Evolutionary conservation across 1,284 basidiomycete genomes (phyloP).

Genomic region (Puccinia triticina): DNA sequence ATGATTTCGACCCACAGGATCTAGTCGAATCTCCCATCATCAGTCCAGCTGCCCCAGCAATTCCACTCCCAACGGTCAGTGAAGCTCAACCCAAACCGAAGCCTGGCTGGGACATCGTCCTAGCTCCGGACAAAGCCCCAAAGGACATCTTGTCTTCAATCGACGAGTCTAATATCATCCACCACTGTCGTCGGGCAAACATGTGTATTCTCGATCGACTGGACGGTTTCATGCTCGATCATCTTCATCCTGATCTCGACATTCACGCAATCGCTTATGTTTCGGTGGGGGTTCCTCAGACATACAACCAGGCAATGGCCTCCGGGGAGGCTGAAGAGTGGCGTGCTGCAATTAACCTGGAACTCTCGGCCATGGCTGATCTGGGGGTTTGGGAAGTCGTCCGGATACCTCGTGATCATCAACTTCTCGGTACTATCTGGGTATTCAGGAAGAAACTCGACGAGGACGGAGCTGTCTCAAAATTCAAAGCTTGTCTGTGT

Average conservation of each 20-base stretch:
- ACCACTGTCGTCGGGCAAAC: background rate
- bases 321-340: background rate
- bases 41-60: too few relatives aligned
- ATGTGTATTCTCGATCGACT: background rate
- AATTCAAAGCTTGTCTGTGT: slow-evolving; percentile 1
- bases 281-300: background rate
- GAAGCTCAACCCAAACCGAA: background rate
- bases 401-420: background rate
- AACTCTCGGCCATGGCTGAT: background rate
- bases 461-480: background rate
- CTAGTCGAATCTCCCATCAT: too few relatives aligned
- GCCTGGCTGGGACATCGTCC: background rate
- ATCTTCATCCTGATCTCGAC: background rate
- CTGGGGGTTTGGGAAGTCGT: background rate
- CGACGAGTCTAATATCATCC: background rate
- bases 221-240: background rate
- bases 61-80: too few relatives aligned
- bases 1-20: too few relatives aligned
- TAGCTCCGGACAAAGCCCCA: background rate
- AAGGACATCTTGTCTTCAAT: background rate
- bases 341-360: background rate
- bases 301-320: slow-evolving; percentile 8
- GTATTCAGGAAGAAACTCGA: slow-evolving; percentile 1
- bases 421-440: slow-evolving; percentile 1
- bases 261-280: background rate